Evolutionary conservation across 177 flowering plant genomes (phyloP), one percentile per base, ranked within the genome.

Genomic region (Vitis hybrid): DNA sequence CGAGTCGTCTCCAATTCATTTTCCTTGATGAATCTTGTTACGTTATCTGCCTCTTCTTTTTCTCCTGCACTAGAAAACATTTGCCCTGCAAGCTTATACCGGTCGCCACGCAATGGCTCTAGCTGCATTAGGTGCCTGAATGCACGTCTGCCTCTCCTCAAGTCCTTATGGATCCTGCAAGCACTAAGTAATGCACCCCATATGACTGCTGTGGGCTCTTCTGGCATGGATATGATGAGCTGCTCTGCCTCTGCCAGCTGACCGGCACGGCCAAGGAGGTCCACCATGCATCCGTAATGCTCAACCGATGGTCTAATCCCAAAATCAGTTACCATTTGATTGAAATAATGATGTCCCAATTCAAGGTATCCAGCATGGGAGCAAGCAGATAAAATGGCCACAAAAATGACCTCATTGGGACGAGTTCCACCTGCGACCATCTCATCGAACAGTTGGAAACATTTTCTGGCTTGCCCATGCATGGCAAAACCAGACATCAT

Each of bases 201-300:
- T 54, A 79, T 73, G 14, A 77, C 63, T 1, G 77, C 22, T 65
- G 82, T 78, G 1, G 83, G 83, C 19, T 72, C 54, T 58, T 63
- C 70, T 2, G 76, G 73, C 80, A 84, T 79, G 5, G 73, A 61
- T 4, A 5, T 12, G 18, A 80, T 76, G 19, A 84, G 53, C 48
- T 61, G 73, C 59, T 79, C 75, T 5, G 87, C 87, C 16, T 77
- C 79, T 16, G 66, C 68, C 22, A 84, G 50, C 31, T n/a, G 63
- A 54, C 87, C 83, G 4, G 85, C 79, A 7, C 87, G 80, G n/a
- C 80, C 73, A 9, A 84, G 80, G 50, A 82, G 78, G 65, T 80
- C 87, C 5, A 83, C 84, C 77, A 76, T 72, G 67, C 83, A 82
- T 34, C 86, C 83, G 49, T 68, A 80, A 45, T 81, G 86, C 63